Evolutionary conservation across 1,284 basidiomycete genomes (phyloP).

Genomic region (Pyrrhoderma lamaoense): DNA sequence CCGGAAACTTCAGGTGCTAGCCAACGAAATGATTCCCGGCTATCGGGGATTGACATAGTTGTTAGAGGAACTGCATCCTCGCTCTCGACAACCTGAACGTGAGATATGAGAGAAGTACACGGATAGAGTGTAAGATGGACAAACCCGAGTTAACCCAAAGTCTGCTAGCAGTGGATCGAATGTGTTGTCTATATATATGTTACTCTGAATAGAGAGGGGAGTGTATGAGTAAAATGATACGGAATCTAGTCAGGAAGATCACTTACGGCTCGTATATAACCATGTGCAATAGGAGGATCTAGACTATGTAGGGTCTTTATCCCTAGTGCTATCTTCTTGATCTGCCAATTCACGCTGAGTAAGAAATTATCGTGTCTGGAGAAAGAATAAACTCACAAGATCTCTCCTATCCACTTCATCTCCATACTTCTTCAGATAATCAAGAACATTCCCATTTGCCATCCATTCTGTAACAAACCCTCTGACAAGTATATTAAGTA

Average conservation of each 20-base stretch:
- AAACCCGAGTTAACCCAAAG: slow-evolving; percentile 45
- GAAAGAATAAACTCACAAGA: slow-evolving; percentile 32
- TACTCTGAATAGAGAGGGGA: slow-evolving; percentile 32
- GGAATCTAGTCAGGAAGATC: neutral
- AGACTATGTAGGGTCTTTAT: slow-evolving; percentile 42
- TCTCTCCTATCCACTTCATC: slow-evolving; percentile 31
- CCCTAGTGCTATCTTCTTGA: slow-evolving; percentile 38
- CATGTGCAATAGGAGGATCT: slow-evolving; percentile 43
- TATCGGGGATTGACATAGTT: slow-evolving; percentile 45
- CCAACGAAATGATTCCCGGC: slow-evolving; percentile 42
- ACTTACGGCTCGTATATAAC: slow-evolving; percentile 30
- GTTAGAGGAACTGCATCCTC: slow-evolving; percentile 45
- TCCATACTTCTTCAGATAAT: slow-evolving; percentile 34
- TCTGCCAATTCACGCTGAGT: slow-evolving; percentile 32
- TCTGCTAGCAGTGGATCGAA: slow-evolving; percentile 48
- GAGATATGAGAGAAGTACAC: slow-evolving; percentile 44
- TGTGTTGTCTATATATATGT: slow-evolving; percentile 41
- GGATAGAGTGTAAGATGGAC: slow-evolving; percentile 42
- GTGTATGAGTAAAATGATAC: neutral
- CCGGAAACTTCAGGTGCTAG: slow-evolving; percentile 48
- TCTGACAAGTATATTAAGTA: slow-evolving; percentile 23
- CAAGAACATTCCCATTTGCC: slow-evolving; percentile 42
- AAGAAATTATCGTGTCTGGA: slow-evolving; percentile 3
- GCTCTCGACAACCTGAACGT: slow-evolving; percentile 33
- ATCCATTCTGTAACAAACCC: slow-evolving; percentile 53